Base-by-base conservation (phyloP, 2,329 filamentous ascomycete genomes). In the Cladophialophora psammophila region DNA sequence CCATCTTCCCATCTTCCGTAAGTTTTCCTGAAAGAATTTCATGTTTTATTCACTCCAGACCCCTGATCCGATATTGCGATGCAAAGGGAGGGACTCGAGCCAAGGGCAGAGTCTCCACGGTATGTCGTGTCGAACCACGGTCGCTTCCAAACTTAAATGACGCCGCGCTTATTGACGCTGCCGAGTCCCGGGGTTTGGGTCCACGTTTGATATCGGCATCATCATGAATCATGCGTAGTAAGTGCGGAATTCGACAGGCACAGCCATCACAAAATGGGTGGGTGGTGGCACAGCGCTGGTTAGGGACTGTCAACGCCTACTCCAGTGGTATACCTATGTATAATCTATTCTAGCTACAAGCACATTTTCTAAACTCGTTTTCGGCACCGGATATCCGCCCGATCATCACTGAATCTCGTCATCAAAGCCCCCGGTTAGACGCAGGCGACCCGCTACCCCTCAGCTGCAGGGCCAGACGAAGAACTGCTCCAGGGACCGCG, bases 381-480 rank as follows among this genome's bases (percentile, higher is more conserved):
- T 53, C 59, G 59, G 59, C 59, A 61, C 45, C 52, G 59, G 10
- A 61, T 53, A 61, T 61, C 59, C 59, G 59, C 53, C 45, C 50
- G 59, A 61, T 61, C 59, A 52, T 61, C 53, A 61, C 59, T 48
- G 38, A 32, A 61, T 53, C 32, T 61, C 59, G 59, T 53, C 52
- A 61, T 48, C 42, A 32, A 54, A 48, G 20, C 26, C 26, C 35
- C 57, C 40, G 57, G 9, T 42, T 52, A 35, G 32, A 50, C 20
- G 59, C 45, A 61, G 40, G 59, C 42, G 31, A 53, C 45, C 59
- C 59, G 59, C 45, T 38, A 18, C 9, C 12, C 18, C 45, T 50
- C 18, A 31, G 45, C 20, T 13, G 45, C 42, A 40, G 45, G 32
- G 53, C 10, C 36, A 38, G 32, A 52, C 34, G 32, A 48, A 61